Percentiles rank a stretch among this genome's conserved stretches.
These are phyloP conservation scores for Corylus heterophylla DNA, from an alignment of 306 rosid species.

Conservation along the genomic window DNA sequence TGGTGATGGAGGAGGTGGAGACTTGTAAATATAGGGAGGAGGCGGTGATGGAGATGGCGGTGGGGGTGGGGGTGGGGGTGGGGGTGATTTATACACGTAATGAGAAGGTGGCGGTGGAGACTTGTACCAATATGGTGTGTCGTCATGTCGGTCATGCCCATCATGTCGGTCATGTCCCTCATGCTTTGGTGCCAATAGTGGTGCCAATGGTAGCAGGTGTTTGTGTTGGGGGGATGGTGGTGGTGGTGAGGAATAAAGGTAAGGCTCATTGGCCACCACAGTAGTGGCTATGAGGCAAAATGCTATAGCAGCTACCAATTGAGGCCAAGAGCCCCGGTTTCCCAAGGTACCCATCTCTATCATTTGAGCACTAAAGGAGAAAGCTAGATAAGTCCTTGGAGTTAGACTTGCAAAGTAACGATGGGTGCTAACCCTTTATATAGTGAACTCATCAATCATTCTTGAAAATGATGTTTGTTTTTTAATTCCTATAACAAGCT, in stretches of 20 bases:
- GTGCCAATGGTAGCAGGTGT: not conserved
- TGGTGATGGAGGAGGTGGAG: too few species aligned
- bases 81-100: too few species aligned
- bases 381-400: not conserved
- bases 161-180: not conserved
- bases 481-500: not conserved
- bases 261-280: conserved; percentile 5
- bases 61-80: too few species aligned
- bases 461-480: not conserved
- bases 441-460: not conserved
- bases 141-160: too few species aligned
- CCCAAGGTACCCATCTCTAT: not conserved
- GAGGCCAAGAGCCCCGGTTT: conserved; percentile 17
- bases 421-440: not conserved
- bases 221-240: not conserved
- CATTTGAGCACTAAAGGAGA: not conserved
- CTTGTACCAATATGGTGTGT: not conserved
- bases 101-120: not conserved
- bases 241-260: not conserved
- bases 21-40: too few species aligned
- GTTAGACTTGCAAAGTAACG: not conserved
- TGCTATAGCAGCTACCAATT: not conserved
- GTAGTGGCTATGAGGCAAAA: conserved; percentile 10
- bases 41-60: too few species aligned
- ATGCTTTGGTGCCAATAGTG: not conserved